Evolutionary conservation across 306 rosid genomes (phyloP), one percentile per base, ranked within the genome.

Genomic region (Fagus sylvatica): DNA sequence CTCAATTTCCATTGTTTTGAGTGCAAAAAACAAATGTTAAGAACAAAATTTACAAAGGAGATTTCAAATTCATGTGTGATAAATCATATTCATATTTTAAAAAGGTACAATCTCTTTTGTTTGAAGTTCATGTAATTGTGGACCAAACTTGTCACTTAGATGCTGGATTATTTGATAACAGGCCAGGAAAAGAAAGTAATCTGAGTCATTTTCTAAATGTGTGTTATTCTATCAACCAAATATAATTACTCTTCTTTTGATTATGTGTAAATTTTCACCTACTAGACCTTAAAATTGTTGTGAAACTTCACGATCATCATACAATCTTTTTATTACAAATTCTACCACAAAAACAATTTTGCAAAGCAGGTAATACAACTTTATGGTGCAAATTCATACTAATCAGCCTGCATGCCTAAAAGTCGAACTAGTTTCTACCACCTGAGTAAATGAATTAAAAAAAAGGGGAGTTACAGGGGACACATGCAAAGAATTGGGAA

Each of bases 221-320:
- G 12, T 33, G 10, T 15, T 11, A n/a, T n/a, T n/a, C n/a, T n/a
- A n/a, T n/a, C n/a, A n/a, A n/a, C n/a, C 9, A 62, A 13, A 33
- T 34, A 2, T 7, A 13, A 5, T 39, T 34, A 62, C n/a, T 34
- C 6, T 62, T 33, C 16, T 15, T 62, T 34, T 39, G 36, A 13
- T 62, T 62, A 34, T 34, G 16, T 62, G 69, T 34, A 62, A 62
- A 17, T 15, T 62, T 62, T 62, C 69, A 34, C 69, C 69, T 4
- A 30, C 36, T 59, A 59, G 65, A 62, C 69, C 69, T 62, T 6
- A 34, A 62, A n/a, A n/a, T n/a, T n/a, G n/a, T n/a, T n/a, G n/a
- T n/a, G 69, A 15, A 62, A 62, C 36, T 61, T 13, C 2, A 15
- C 19, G 8, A 61, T 33, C 41, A 61, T 62, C 69, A 62, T 4